These are phyloP conservation scores for Nematocida sp. DNA, from an alignment of 371 early-diverging fungal genomes.

Conservation along the genomic window DNA sequence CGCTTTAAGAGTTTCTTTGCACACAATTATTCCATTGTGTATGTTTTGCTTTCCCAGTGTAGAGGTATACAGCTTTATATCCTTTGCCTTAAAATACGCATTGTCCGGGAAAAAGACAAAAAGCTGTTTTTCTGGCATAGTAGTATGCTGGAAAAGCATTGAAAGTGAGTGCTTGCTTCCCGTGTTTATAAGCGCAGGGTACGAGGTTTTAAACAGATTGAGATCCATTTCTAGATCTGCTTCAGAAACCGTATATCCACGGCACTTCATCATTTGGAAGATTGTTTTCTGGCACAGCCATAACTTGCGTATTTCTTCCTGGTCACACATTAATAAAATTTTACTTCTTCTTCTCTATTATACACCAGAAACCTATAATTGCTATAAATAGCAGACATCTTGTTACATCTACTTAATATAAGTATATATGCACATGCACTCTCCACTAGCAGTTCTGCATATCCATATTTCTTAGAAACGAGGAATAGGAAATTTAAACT, in stretches of 20 bases:
- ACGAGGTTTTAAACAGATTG: slow-evolving; percentile 36
- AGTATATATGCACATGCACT: no score
- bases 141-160: slow-evolving; percentile 54
- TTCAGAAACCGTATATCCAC: slow-evolving; percentile 63
- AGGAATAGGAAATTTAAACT: no score
- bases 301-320: slow-evolving; percentile 55
- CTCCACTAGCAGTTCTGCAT: no score
- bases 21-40: slow-evolving; percentile 65
- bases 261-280: slow-evolving; percentile 65
- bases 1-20: slow-evolving; percentile 59
- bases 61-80: slow-evolving; percentile 61
- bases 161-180: slow-evolving; percentile 55
- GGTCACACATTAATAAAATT: slow-evolving; percentile 48
- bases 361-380: neutral
- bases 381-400: no score
- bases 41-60: slow-evolving; percentile 62
- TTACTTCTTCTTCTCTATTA: neutral
- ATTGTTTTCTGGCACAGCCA: slow-evolving; percentile 67
- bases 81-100: slow-evolving; percentile 65
- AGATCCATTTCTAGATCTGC: slow-evolving; percentile 23
- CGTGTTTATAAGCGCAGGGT: slow-evolving; percentile 48
- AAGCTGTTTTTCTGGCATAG: slow-evolving; percentile 47
- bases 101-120: slow-evolving; percentile 67
- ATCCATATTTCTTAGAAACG: no score
- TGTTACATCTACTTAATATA: no score